Base-by-base conservation (phyloP, 805 yeast genomes). In the Metschnikowia dekortorum region DNA sequence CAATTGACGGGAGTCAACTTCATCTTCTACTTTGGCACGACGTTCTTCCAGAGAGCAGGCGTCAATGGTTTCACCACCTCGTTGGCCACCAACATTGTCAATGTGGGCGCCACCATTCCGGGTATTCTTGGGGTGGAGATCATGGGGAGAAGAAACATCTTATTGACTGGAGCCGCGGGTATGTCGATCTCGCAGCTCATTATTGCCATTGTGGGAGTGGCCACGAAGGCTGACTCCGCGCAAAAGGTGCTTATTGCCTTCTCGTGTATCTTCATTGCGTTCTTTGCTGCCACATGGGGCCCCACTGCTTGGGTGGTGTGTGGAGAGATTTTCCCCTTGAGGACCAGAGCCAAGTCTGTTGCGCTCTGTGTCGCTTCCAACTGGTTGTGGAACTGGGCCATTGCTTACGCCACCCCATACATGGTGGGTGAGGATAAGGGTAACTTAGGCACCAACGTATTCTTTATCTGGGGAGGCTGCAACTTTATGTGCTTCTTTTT, bases 1-100 rank as follows among this genome's bases (percentile, higher is more conserved):
- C 97, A 91, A 70, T 82, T 89, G 61, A 82, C 95, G 8, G 97
- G 97, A 49, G 84, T 89, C 54, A 90, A 90, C 71, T 89, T 89
- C 62, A 86, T 89, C 52, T 88, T 91, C 64, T 91, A 91, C 70
- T 91, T 85, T 66, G 94, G 96, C 39, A 89, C 92, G 22, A 78
- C 83, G 56, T 88, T 90, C 68, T 89, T 91, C 66, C 78, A 79
- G 47, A 75, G 69, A 51, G 77, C 89, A 1, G 96, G 96, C 31
- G 53, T 56, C 46, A 58, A 69, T 54, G 81, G 79, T 51, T 74
- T 79, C 59, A 76, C 50, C 49, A 50, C 60, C 35, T 59, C 65
- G 31, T 61, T 70, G 61, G 71, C 73, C 47, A 65, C 73, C 47
- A 69, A 65, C 56, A 67, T 69, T 53, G 74, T 70, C 55, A 70